A percentile compares a stretch with the other conserved stretches of the same genome.
phyloP scores from a whole-genome alignment of 371 early-diverging fungal species.

The Mortierella sp. region DNA sequence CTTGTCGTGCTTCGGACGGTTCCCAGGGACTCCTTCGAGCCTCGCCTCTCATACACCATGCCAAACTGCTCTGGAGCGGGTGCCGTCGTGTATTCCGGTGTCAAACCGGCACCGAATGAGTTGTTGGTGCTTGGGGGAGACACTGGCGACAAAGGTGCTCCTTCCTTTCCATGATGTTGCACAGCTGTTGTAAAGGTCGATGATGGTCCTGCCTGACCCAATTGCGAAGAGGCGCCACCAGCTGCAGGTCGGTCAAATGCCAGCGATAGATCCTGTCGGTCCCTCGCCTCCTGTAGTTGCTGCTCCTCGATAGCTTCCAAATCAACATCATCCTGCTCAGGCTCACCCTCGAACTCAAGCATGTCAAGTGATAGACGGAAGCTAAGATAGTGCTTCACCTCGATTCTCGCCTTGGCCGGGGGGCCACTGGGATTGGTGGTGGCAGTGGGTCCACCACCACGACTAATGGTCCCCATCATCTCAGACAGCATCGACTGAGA shows the following conservation, averaged over 20 bases:
- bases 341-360: conserved; percentile 46
- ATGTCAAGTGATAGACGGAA: conserved; percentile 43
- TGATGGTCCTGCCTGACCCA: not conserved
- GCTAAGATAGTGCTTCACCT: conserved; percentile 52
- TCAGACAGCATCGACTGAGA: not conserved
- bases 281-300: conserved; percentile 30
- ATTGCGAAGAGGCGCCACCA: not conserved
- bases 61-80: not conserved
- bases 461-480: not conserved
- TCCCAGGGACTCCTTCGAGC: conserved; percentile 29
- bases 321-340: conserved; percentile 34
- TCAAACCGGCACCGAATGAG: not conserved
- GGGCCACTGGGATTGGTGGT: not conserved
- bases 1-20: conserved; percentile 12
- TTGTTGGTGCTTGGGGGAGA: not conserved
- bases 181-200: not conserved
- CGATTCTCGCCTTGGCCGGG: conserved; percentile 29
- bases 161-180: not conserved
- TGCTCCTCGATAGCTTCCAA: conserved; percentile 40
- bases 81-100: not conserved
- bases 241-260: conserved; percentile 3
- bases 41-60: not conserved
- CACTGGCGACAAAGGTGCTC: not conserved
- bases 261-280: conserved; percentile 26
- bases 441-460: not conserved